These are phyloP conservation scores for Pichia californica DNA, from an alignment of 805 yeast genomes.

Conservation along the genomic window DNA sequence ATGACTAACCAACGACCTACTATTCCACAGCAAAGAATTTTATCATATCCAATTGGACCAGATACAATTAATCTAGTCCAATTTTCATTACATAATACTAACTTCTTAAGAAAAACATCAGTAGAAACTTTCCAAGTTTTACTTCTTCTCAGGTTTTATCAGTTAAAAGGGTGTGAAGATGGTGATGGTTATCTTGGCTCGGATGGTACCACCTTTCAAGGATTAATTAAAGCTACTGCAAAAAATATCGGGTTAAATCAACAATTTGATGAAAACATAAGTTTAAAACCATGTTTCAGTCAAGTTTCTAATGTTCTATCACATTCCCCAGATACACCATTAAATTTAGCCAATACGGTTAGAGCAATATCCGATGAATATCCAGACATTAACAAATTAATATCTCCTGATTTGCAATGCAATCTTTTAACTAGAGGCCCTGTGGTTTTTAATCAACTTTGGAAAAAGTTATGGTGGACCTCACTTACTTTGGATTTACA, in stretches of 20 bases:
- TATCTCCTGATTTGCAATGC: conserved; percentile 3
- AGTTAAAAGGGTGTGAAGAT: conserved; percentile 39
- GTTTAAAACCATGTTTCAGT: neutral
- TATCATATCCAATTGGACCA: conserved; percentile 35
- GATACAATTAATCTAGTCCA: conserved; percentile 34
- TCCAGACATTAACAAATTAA: neutral
- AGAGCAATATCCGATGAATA: neutral
- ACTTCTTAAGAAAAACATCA: conserved; percentile 33
- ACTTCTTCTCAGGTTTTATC: conserved; percentile 35
- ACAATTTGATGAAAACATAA: conserved; percentile 19
- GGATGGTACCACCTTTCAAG: conserved; percentile 33
- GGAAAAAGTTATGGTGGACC: conserved; percentile 28
- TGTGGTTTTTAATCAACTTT: conserved; percentile 19
- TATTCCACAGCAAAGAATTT: neutral
- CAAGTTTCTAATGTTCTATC: no score
- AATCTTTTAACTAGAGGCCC: conserved; percentile 5
- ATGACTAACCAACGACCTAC: neutral
- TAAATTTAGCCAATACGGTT: neutral
- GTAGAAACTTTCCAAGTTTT: conserved; percentile 39
- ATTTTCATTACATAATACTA: conserved; percentile 33
- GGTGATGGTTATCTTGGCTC: conserved; percentile 42
- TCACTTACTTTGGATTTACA: conserved; percentile 20
- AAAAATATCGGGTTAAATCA: conserved; percentile 40
- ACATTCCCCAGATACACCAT: neutral
- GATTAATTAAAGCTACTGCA: conserved; percentile 35